Evolutionary conservation across 2,329 filamentous ascomycete genomes (phyloP).

Genomic region (Nannizzia gypsea): DNA sequence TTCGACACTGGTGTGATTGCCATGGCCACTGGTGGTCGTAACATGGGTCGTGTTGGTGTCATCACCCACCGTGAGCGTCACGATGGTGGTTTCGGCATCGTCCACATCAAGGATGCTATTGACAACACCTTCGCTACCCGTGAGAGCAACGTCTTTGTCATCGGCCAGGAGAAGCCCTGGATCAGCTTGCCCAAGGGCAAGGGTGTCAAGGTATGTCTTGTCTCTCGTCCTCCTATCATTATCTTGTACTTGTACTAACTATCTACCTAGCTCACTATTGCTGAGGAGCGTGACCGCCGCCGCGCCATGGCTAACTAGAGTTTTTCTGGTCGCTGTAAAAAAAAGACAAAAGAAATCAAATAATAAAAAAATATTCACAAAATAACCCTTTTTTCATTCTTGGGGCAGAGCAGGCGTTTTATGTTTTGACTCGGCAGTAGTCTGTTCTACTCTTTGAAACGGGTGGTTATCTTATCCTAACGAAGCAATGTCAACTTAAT

Average conservation of each 20-base stretch:
- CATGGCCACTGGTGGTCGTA: conserved; percentile 99
- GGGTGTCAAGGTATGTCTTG: conserved; percentile 82
- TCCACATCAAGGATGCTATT: conserved; percentile 99
- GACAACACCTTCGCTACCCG: conserved; percentile 99
- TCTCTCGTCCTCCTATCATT: background rate
- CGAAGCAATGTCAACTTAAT: conserved; percentile 2
- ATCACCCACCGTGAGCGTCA: conserved; percentile 99
- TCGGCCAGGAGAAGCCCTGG: conserved; percentile 98
- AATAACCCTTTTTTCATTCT: background rate
- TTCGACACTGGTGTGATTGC: conserved; percentile 97
- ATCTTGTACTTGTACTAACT: conserved; percentile 12
- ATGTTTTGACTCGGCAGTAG: background rate
- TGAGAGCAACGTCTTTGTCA: conserved; percentile 99
- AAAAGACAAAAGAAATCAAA: background rate
- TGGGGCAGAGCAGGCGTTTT: background rate
- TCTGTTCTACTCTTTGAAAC: background rate
- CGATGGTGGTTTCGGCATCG: conserved; percentile 99
- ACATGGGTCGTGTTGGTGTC: conserved; percentile 99
- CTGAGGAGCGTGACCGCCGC: conserved; percentile 97
- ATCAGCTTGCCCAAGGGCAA: conserved; percentile 99
- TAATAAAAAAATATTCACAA: conserved; percentile 1
- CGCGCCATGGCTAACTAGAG: conserved; percentile 46
- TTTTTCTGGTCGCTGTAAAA: conserved; percentile 2
- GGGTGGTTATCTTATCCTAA: background rate
- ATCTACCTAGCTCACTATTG: conserved; percentile 64